phyloP scores from a whole-genome alignment of 306 rosid genomes.

The Quercus mongolica region DNA sequence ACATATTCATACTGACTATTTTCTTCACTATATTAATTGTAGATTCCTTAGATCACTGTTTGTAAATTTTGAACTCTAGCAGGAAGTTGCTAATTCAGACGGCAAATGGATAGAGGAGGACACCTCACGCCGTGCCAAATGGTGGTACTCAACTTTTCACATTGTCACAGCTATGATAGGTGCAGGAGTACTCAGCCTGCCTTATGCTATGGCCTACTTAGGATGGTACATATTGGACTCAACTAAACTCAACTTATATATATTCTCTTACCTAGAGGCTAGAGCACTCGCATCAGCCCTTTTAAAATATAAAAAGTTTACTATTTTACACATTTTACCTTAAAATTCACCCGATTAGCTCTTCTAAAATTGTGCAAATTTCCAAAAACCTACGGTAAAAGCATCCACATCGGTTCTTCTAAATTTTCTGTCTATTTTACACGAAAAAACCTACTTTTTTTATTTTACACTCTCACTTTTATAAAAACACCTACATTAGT shows the following conservation, averaged over 20 bases:
- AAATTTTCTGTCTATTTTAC: too few relatives aligned
- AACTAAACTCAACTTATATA: background rate
- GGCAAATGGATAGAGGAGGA: conserved; percentile 57
- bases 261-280: too few relatives aligned
- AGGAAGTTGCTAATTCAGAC: conserved; percentile 42
- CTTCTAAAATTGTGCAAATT: too few relatives aligned
- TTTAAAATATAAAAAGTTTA: too few relatives aligned
- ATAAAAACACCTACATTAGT: too few relatives aligned
- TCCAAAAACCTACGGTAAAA: too few relatives aligned
- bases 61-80: background rate
- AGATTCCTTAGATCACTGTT: background rate
- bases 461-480: too few relatives aligned
- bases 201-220: conserved; percentile 88
- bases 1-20: background rate
- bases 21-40: background rate
- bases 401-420: too few relatives aligned
- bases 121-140: conserved; percentile 62
- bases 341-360: too few relatives aligned
- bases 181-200: conserved; percentile 89
- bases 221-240: conserved; percentile 67
- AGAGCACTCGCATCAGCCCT: too few relatives aligned
- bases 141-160: conserved; percentile 98
- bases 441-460: too few relatives aligned
- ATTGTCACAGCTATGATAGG: conserved; percentile 94
- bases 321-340: too few relatives aligned